Evolutionary conservation across 805 yeast species (phyloP).

Genomic region (Citeromyces matritensis): DNA sequence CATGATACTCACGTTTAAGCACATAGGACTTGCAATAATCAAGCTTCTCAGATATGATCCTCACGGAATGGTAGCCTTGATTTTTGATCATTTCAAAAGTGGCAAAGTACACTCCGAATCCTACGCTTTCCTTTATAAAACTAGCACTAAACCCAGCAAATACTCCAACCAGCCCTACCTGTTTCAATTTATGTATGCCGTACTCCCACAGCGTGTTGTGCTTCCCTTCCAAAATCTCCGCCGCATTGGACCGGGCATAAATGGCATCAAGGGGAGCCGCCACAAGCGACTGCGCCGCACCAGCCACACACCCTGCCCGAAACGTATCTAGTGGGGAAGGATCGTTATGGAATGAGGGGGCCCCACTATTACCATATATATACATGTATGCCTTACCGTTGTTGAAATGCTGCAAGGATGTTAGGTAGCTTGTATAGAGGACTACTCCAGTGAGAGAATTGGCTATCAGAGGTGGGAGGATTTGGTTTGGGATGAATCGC

Average conservation of each 20-base stretch:
- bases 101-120: conserved; percentile 74
- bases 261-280: conserved; percentile 94
- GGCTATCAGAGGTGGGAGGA: conserved; percentile 78
- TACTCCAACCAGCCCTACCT: conserved; percentile 71
- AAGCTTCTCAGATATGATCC: conserved; percentile 25
- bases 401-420: conserved; percentile 26
- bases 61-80: conserved; percentile 35
- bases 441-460: conserved; percentile 84
- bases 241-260: conserved; percentile 63
- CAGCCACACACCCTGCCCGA: conserved; percentile 76
- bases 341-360: conserved; percentile 6
- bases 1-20: conserved; percentile 2
- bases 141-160: conserved; percentile 83
- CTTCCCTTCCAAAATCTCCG: conserved; percentile 54
- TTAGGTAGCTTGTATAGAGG: conserved; percentile 69
- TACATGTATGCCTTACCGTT: conserved; percentile 7
- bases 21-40: conserved; percentile 16
- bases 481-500: conserved; percentile 72
- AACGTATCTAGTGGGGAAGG: conserved; percentile 40
- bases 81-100: conserved; percentile 72
- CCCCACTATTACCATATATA: conserved; percentile 3
- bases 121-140: conserved; percentile 61
- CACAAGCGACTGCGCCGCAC: conserved; percentile 74
- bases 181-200: conserved; percentile 49
- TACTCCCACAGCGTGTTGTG: conserved; percentile 69